phyloP scores from a whole-genome alignment of 2,329 filamentous ascomycete genomes.

The Aaosphaeria arxii region DNA sequence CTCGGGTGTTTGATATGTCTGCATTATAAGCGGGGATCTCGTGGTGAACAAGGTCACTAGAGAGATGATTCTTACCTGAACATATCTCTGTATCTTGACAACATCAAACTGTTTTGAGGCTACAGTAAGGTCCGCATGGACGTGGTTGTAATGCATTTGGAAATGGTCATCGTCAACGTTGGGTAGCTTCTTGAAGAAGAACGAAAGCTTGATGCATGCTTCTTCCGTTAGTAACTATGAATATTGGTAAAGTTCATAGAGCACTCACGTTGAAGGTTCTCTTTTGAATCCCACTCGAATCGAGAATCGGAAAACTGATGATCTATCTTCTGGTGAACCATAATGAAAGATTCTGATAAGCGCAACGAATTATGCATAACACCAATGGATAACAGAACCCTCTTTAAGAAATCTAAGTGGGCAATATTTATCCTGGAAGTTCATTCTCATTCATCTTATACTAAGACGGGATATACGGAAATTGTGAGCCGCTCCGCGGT shows the following conservation, averaged over 20 bases:
- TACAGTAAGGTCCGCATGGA: slow-evolving; percentile 28
- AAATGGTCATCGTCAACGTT: slow-evolving; percentile 29
- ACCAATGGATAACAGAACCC: too few species aligned
- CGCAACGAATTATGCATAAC: too few species aligned
- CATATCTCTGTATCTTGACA: slow-evolving; percentile 25
- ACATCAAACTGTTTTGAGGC: slow-evolving; percentile 24
- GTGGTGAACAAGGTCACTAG: neutral
- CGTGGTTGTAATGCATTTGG: slow-evolving; percentile 31
- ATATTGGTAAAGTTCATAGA: neutral
- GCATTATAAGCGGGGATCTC: neutral
- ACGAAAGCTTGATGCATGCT: slow-evolving; percentile 28
- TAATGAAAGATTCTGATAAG: neutral
- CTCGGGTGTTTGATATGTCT: slow-evolving; percentile 17
- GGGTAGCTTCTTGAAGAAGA: slow-evolving; percentile 31
- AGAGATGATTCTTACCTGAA: slow-evolving; percentile 8
- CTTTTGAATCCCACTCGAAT: slow-evolving; percentile 23
- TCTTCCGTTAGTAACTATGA: slow-evolving; percentile 1
- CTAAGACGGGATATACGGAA: too few species aligned
- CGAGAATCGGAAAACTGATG: slow-evolving; percentile 19
- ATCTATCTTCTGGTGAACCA: slow-evolving; percentile 15
- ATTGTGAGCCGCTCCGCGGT: too few species aligned
- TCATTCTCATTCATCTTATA: too few species aligned
- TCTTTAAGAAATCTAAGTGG: too few species aligned
- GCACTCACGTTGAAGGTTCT: slow-evolving; percentile 26
- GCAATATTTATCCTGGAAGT: too few species aligned